These are phyloP conservation scores for Forsythia suspensa DNA, from an alignment of 257 asterid genomes.

Conservation along the genomic window DNA sequence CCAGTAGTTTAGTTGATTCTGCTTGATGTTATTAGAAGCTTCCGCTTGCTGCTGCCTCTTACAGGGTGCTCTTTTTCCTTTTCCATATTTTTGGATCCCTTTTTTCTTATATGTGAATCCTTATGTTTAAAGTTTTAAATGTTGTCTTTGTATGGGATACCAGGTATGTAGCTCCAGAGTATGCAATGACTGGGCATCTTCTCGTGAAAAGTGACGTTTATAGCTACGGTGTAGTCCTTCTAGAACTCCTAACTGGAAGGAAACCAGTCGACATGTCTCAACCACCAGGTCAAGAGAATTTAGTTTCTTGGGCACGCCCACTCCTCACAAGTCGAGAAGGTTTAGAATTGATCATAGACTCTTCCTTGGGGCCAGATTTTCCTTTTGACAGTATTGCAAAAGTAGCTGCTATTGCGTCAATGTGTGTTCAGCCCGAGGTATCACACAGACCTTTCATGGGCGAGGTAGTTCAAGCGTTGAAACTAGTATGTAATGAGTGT, in stretches of 20 bases:
- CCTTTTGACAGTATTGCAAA: conserved; percentile 66
- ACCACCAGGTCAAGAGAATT: conserved; percentile 88
- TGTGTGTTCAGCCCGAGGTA: conserved; percentile 95
- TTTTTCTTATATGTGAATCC: neutral
- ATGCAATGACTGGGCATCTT: conserved; percentile 96
- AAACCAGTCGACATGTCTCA: conserved; percentile 95
- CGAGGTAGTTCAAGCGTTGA: conserved; percentile 91
- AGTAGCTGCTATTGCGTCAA: conserved; percentile 92
- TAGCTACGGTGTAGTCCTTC: conserved; percentile 99
- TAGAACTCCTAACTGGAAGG: conserved; percentile 85
- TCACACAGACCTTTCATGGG: conserved; percentile 96
- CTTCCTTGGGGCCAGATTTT: conserved; percentile 49
- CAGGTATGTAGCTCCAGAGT: conserved; percentile 96
- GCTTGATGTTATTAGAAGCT: no score
- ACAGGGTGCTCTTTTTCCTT: neutral
- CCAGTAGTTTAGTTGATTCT: no score
- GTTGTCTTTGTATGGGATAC: conserved; percentile 3
- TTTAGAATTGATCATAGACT: conserved; percentile 62
- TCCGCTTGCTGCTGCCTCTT: no score
- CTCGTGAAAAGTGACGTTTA: conserved; percentile 89
- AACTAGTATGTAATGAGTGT: conserved; percentile 70
- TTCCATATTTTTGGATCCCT: neutral
- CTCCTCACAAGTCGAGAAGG: conserved; percentile 65
- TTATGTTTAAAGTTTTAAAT: conserved; percentile 8
- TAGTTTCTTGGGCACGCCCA: conserved; percentile 91